Evolutionary conservation across 2,329 filamentous ascomycete genomes (phyloP), one percentile per base, ranked within the genome.

Genomic region (Paracoccidioides lutzii): DNA sequence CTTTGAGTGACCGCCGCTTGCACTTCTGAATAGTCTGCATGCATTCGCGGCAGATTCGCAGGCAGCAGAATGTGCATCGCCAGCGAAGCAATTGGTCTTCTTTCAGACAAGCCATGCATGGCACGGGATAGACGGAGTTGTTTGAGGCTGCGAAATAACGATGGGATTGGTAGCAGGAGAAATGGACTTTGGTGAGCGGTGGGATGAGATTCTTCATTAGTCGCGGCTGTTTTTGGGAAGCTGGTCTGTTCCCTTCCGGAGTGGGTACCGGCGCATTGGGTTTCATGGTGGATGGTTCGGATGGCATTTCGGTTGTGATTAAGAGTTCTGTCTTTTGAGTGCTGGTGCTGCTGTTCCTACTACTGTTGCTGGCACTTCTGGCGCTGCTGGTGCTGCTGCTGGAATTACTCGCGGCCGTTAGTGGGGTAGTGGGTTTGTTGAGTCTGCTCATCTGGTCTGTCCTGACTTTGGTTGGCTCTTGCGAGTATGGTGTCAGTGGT

Each of bases 41-140:
- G 57, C 72, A 75, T 7, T 59, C 58, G 3, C 57, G 64, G 54
- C 72, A 74, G 42, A 75, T 65, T 4, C 72, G 66, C 59, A 75
- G 57, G 53, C 66, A 71, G 53, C 72, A 75, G 54, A 72, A 74
- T 5, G 70, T 67, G 57, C 72, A 75, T 40, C 67, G 67, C 58
- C 69, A 66, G 8, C 71, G 64, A 22, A 67, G 61, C 57, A 73
- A 66, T 2, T 63, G 65, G 54, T 73, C 70, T 10, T 65, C 63
- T 52, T 70, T 69, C 40, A 67, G 66, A 57, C 72, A 75, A 3
- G 70, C 67, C 71, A 74, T 73, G 61, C 72, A 75, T 8, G 71
- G 72, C 38, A 73, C 62, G 4, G 71, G 63, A 59, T 70, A 68
- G 66, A 69, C 69, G 54, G 63, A 59, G 57, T 75, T 75, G 48